Conservation (phyloP, 805 yeast species). For the Nakazawaea ambrosiae region DNA sequence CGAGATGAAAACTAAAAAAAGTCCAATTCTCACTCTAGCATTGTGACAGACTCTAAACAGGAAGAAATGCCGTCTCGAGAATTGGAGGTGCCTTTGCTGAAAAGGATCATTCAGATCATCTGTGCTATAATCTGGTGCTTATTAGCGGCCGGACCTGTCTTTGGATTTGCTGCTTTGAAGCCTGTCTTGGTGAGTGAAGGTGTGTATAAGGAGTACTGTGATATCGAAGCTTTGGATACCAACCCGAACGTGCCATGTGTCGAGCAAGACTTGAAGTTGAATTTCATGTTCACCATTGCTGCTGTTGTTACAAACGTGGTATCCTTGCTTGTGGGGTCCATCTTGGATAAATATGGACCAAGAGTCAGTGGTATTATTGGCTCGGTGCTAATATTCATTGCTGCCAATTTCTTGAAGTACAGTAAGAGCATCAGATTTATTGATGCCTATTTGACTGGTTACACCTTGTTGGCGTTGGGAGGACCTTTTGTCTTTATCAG, state of each 20-base stretch:
- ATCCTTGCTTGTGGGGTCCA: constrained; percentile 76
- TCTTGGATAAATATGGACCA: constrained; percentile 79
- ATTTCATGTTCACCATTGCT: constrained; percentile 77
- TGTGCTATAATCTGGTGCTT: constrained; percentile 87
- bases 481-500: constrained; percentile 94
- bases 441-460: constrained; percentile 74
- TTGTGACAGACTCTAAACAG: no score
- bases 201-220: constrained; percentile 47
- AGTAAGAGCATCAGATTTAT: constrained; percentile 19
- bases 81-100: constrained; percentile 14
- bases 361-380: constrained; percentile 73
- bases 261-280: constrained; percentile 77
- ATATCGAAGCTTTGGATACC: background rate
- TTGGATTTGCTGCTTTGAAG: constrained; percentile 93
- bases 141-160: constrained; percentile 86
- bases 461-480: constrained; percentile 71
- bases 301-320: constrained; percentile 82
- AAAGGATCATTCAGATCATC: constrained; percentile 43
- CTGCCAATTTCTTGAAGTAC: constrained; percentile 31
- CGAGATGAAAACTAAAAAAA: no score
- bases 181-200: constrained; percentile 75
- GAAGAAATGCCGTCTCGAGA: constrained; percentile 7
- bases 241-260: constrained; percentile 36
- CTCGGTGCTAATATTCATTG: constrained; percentile 47
- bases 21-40: no score